A percentile compares a stretch with the other conserved stretches of the same genome.
Evolutionary conservation across 2,329 filamentous ascomycete genomes (phyloP).

Genomic region (Blastomyces gilchristii): DNA sequence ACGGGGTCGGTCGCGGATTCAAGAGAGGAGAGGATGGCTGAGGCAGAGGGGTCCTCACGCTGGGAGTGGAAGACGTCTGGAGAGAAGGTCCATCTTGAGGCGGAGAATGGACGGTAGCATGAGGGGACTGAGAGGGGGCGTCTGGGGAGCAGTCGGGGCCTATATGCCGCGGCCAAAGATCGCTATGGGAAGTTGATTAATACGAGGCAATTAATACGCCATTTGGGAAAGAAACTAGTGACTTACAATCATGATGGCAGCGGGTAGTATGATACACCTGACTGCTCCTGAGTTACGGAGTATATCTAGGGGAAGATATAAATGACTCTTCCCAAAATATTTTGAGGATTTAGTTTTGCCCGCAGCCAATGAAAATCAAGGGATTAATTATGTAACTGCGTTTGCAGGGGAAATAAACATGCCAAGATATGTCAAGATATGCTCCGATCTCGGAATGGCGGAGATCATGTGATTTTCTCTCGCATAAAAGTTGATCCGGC

Average conservation of each 20-base stretch:
- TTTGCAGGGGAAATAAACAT: background rate
- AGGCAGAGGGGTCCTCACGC: conserved; percentile 14
- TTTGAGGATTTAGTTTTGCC: too few relatives aligned
- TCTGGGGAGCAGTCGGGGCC: background rate
- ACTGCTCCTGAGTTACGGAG: background rate
- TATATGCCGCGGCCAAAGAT: background rate
- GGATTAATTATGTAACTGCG: too few relatives aligned
- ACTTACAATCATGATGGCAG: conserved; percentile 3
- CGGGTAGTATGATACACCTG: background rate
- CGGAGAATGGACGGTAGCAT: conserved; percentile 11
- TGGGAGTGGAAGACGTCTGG: conserved; percentile 16
- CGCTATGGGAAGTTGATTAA: background rate
- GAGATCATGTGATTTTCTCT: background rate
- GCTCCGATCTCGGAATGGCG: background rate
- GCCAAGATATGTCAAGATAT: too few relatives aligned
- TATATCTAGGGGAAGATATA: background rate
- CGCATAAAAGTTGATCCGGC: background rate
- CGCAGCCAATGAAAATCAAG: background rate
- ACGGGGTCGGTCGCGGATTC: conserved; percentile 31
- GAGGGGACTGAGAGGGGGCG: background rate
- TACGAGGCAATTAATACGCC: background rate
- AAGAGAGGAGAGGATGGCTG: conserved; percentile 15
- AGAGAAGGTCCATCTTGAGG: conserved; percentile 8
- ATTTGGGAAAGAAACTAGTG: background rate
- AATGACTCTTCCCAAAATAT: background rate